Evolutionary conservation across 108 stramenopile genomes (phyloP), one percentile per base, ranked within the genome.

Genomic region (Fragilariopsis cylindrus): DNA sequence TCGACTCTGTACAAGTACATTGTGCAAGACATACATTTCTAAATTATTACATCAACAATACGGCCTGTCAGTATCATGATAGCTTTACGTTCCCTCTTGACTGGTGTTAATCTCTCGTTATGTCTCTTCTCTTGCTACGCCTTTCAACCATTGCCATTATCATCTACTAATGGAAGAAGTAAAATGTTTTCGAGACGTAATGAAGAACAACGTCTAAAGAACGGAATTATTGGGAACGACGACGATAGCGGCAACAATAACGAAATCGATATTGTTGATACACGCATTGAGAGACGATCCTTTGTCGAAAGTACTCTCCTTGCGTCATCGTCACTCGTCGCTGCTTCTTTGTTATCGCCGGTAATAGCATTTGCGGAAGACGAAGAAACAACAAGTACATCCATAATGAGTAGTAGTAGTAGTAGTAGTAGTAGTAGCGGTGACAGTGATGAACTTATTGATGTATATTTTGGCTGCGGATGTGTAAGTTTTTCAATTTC

Each of bases 391-490:
- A 19, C 55, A 30, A 30, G 30, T 2, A 30, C 30, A 30, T 30
- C 30, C 30, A 21, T 21, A 21, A 21, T 21, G 21, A 21, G 21
- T 21, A 21, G 21, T 1, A 21, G 21, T 21, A 21, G 21, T 21
- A 21, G 21, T 21, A 19, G 19, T 19, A 19, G 19, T 19, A 19
- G 19, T 53, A 53, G 52, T 53, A n/a, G 15, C 62, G 42, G 0
- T 44, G 72, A 48, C 15, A 49, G 48, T 7, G 64, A 65, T 9
- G 39, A 48, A 40, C 73, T 63, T 52, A 76, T 76, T 30, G 76
- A 76, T 21, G 76, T 76, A n/a, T 76, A 76, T 57, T 76, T 76
- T 70, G 76, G 76, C 7, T 76, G 76, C 44, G 76, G 76, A 63
- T 76, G 76, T 60, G 67, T 68, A 52, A 48, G 67, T 68, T n/a